A percentile compares a stretch with the other conserved stretches of the same genome.
Conservation (phyloP, 2,329 filamentous ascomycete genomes). For the Chrysosporium keratinophilum region DNA sequence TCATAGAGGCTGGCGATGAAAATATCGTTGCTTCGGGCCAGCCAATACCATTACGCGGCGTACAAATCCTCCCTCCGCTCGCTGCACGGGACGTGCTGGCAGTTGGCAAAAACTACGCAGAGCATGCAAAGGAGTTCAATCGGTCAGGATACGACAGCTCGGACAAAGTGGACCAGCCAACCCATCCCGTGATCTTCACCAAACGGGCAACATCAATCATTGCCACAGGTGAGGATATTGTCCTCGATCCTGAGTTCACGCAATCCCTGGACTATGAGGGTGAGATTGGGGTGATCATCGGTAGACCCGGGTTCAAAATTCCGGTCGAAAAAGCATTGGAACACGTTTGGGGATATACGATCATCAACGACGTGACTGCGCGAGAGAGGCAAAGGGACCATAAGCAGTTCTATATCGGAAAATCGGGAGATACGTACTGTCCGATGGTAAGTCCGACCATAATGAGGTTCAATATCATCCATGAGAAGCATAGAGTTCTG, state of each 20-base stretch:
- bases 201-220: slow-evolving; percentile 41
- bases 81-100: slow-evolving; percentile 44
- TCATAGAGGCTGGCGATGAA: slow-evolving; percentile 40
- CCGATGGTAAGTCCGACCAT: slow-evolving; percentile 40
- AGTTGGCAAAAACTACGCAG: slow-evolving; percentile 49
- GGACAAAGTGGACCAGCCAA: slow-evolving; percentile 45
- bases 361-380: slow-evolving; percentile 49
- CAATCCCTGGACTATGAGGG: slow-evolving; percentile 47
- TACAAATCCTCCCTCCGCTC: slow-evolving; percentile 41
- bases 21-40: slow-evolving; percentile 31
- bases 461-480: background rate
- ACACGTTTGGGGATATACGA: slow-evolving; percentile 49
- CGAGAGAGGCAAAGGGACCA: slow-evolving; percentile 47
- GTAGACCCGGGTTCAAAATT: slow-evolving; percentile 40
- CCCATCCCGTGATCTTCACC: slow-evolving; percentile 44
- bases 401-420: slow-evolving; percentile 52
- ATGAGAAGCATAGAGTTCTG: background rate
- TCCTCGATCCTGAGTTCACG: slow-evolving; percentile 40
- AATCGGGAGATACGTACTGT: slow-evolving; percentile 47
- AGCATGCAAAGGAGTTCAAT: slow-evolving; percentile 50
- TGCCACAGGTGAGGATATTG: slow-evolving; percentile 39
- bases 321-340: slow-evolving; percentile 38
- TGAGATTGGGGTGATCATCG: slow-evolving; percentile 48
- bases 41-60: slow-evolving; percentile 26
- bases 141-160: slow-evolving; percentile 44